phyloP scores from a whole-genome alignment of 345 rosid genomes.

The Alliaria petiolata region DNA sequence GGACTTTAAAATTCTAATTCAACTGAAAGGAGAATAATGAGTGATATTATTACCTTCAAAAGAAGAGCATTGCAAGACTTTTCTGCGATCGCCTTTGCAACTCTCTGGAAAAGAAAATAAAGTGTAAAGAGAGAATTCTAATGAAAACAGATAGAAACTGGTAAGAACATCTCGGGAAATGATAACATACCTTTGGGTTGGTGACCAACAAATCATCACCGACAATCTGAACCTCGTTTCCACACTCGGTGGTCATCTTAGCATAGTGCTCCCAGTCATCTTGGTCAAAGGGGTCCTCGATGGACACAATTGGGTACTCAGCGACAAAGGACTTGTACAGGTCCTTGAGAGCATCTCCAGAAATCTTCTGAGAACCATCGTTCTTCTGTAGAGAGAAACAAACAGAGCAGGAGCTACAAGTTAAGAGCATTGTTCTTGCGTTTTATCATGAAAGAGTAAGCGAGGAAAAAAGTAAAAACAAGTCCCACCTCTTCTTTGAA shows the following conservation, averaged over 20 bases:
- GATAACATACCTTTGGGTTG: slow-evolving; percentile 68
- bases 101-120: slow-evolving; percentile 54
- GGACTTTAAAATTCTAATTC: neutral
- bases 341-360: slow-evolving; percentile 83
- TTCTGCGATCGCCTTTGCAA: slow-evolving; percentile 80
- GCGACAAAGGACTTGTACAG: slow-evolving; percentile 81
- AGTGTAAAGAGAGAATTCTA: neutral
- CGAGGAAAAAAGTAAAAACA: neutral
- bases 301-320: slow-evolving; percentile 92
- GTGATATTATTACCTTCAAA: slow-evolving; percentile 65
- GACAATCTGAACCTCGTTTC: slow-evolving; percentile 76
- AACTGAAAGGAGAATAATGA: neutral
- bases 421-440: neutral
- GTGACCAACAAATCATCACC: slow-evolving; percentile 98
- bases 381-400: slow-evolving; percentile 54
- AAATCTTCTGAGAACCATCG: slow-evolving; percentile 80
- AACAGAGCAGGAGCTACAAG: neutral
- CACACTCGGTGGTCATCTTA: slow-evolving; percentile 78
- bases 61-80: slow-evolving; percentile 94
- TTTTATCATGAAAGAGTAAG: neutral
- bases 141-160: neutral
- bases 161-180: neutral
- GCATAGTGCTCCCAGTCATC: slow-evolving; percentile 92
- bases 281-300: slow-evolving; percentile 97
- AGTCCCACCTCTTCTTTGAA: slow-evolving; percentile 68